Conservation (phyloP, 192 early-diverging fungal species). For the Rhizophagus sp. region DNA sequence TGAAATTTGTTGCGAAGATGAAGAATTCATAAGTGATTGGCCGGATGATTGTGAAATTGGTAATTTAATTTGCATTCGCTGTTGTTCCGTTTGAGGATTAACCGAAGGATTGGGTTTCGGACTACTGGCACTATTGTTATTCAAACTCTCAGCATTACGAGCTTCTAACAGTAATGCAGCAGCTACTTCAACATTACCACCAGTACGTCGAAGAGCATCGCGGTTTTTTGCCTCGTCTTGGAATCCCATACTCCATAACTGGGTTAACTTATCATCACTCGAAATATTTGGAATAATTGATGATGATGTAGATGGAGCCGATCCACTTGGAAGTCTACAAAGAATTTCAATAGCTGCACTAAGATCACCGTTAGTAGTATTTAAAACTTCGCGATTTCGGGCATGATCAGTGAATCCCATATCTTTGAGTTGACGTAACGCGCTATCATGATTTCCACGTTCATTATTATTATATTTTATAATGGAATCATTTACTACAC, state of each 20-base stretch:
- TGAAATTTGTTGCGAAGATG: background rate
- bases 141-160: background rate
- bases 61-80: constrained; percentile 15
- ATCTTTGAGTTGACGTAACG: constrained; percentile 52
- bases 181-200: constrained; percentile 78
- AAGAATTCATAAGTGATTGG: background rate
- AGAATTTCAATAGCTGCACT: constrained; percentile 73
- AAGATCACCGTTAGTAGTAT: constrained; percentile 69
- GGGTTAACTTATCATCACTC: constrained; percentile 58
- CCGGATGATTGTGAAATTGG: constrained; percentile 1
- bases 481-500: constrained; percentile 19
- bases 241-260: constrained; percentile 76
- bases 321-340: constrained; percentile 39
- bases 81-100: constrained; percentile 10
- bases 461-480: constrained; percentile 16
- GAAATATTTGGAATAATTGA: constrained; percentile 27
- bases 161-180: constrained; percentile 59
- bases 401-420: constrained; percentile 87
- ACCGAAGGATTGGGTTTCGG: background rate
- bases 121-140: background rate
- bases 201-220: constrained; percentile 67
- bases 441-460: constrained; percentile 36
- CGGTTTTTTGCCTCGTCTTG: constrained; percentile 65
- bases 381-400: constrained; percentile 67
- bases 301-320: background rate